These are phyloP conservation scores for Epichloe coenophiala DNA, from an alignment of 2,329 filamentous ascomycete genomes.

Conservation along the genomic window DNA sequence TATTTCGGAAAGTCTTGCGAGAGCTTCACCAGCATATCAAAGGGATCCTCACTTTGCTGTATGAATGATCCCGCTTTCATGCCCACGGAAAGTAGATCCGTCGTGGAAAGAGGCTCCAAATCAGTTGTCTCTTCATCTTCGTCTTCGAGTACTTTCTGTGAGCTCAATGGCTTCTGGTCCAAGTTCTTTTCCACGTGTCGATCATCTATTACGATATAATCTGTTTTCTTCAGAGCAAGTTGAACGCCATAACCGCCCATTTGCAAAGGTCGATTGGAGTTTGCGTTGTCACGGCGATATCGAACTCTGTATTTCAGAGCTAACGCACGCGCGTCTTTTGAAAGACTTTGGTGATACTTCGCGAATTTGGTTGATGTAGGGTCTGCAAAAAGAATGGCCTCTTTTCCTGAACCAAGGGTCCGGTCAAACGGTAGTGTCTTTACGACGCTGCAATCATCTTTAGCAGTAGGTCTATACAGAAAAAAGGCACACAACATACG, in stretches of 20 bases:
- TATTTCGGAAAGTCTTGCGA: slow-evolving; percentile 91
- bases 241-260: slow-evolving; percentile 92
- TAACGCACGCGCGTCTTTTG: slow-evolving; percentile 54
- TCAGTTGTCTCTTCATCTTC: slow-evolving; percentile 63
- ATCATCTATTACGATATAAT: slow-evolving; percentile 98
- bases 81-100: slow-evolving; percentile 64
- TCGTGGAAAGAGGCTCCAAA: slow-evolving; percentile 73
- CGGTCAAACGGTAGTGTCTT: slow-evolving; percentile 67
- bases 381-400: slow-evolving; percentile 77
- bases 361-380: slow-evolving; percentile 65
- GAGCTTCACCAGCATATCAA: slow-evolving; percentile 70
- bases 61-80: slow-evolving; percentile 80
- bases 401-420: slow-evolving; percentile 49
- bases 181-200: slow-evolving; percentile 42
- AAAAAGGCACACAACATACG: slow-evolving; percentile 18
- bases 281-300: slow-evolving; percentile 48
- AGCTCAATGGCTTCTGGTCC: slow-evolving; percentile 21
- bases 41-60: slow-evolving; percentile 64
- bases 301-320: slow-evolving; percentile 74
- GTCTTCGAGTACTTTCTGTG: slow-evolving; percentile 38
- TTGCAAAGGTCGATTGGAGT: slow-evolving; percentile 43
- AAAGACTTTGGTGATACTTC: slow-evolving; percentile 60
- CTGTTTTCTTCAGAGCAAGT: slow-evolving; percentile 81
- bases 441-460: slow-evolving; percentile 14
- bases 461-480: background rate